Evolutionary conservation across 257 asterid species (phyloP).

Genomic region (Solanum clarkiae): DNA sequence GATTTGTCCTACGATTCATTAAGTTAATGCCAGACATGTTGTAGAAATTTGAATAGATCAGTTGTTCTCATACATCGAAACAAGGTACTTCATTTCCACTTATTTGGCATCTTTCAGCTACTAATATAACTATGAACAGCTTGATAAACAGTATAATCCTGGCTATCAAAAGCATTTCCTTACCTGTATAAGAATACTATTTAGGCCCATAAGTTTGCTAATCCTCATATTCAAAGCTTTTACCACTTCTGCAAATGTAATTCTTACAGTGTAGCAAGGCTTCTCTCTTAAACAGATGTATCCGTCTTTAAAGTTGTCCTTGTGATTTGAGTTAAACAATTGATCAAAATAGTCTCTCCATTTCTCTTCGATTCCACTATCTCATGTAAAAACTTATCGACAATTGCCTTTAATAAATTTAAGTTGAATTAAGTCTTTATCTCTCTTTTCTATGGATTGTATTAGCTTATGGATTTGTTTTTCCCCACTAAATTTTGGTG

Average conservation of each 20-base stretch:
- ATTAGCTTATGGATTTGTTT: neutral
- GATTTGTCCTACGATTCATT: neutral
- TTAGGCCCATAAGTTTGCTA: neutral
- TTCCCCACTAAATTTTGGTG: neutral
- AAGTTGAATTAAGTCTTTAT: neutral
- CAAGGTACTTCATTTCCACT: neutral
- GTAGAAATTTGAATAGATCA: neutral
- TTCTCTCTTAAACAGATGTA: neutral
- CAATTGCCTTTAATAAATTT: neutral
- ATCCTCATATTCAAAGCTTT: neutral
- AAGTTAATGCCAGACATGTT: neutral
- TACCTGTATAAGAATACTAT: neutral
- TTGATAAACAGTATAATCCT: neutral
- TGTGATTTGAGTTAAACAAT: neutral
- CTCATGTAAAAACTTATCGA: neutral
- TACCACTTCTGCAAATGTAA: neutral
- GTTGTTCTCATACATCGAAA: neutral
- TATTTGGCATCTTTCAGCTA: neutral
- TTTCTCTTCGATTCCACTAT: neutral
- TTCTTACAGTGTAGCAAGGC: neutral
- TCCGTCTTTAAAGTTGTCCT: neutral
- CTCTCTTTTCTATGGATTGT: neutral
- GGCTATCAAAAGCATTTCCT: neutral
- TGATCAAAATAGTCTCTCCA: neutral
- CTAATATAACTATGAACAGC: neutral